These are phyloP conservation scores for Penicillium paneum DNA, from an alignment of 2,329 filamentous ascomycete genomes.

Conservation along the genomic window DNA sequence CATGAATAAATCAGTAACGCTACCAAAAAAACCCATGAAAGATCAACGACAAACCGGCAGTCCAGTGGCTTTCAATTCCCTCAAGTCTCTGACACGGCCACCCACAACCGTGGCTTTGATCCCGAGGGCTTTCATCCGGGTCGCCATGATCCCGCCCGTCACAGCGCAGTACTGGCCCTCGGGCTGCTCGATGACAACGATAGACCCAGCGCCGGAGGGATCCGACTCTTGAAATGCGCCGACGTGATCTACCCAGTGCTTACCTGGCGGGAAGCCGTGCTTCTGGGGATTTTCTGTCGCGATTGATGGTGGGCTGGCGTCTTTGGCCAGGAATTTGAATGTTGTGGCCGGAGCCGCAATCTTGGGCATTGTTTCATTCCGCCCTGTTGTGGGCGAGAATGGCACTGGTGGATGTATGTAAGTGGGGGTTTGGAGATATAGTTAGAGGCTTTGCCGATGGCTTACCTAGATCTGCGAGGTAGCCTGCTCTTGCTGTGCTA, in stretches of 20 bases:
- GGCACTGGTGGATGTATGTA: conserved; percentile 26
- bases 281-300: conserved; percentile 20
- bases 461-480: conserved; percentile 60
- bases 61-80: conserved; percentile 54
- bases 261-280: conserved; percentile 56
- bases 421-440: conserved; percentile 2
- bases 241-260: conserved; percentile 66
- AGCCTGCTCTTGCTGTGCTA: conserved; percentile 60
- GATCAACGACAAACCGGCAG: conserved; percentile 49
- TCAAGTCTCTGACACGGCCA: conserved; percentile 65
- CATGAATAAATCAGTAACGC: conserved; percentile 8
- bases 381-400: conserved; percentile 33
- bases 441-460: neutral
- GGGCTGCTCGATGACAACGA: conserved; percentile 67
- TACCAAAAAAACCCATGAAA: neutral
- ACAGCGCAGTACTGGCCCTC: conserved; percentile 64
- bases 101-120: conserved; percentile 63
- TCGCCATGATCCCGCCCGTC: conserved; percentile 73
- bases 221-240: conserved; percentile 18
- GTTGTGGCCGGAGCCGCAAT: conserved; percentile 46
- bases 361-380: conserved; percentile 28
- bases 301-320: conserved; percentile 39
- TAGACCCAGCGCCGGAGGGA: conserved; percentile 51
- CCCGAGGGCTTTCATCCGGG: conserved; percentile 62
- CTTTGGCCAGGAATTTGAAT: conserved; percentile 58